Evolutionary conservation across 116 monocot genomes (phyloP).

Genomic region (Papilionanthe hybrid): DNA sequence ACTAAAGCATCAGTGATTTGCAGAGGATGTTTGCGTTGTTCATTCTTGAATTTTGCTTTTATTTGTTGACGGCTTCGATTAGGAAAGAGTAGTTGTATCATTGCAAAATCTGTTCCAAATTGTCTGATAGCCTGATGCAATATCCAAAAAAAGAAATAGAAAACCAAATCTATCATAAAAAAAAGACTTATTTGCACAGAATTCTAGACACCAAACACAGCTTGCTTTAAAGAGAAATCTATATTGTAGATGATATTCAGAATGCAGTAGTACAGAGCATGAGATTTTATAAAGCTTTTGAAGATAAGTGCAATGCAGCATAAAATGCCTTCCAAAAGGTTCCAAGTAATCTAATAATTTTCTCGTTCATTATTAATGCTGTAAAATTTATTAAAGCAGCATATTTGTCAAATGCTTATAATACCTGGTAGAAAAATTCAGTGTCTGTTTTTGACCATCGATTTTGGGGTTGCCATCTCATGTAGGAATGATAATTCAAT

Average conservation of each 20-base stretch:
- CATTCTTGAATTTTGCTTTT: conserved; percentile 74
- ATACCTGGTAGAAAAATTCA: conserved; percentile 69
- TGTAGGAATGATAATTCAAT: conserved; percentile 70
- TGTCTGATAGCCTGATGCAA: conserved; percentile 61
- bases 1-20: conserved; percentile 63
- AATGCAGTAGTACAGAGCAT: background rate
- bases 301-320: background rate
- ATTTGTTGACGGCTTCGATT: conserved; percentile 65
- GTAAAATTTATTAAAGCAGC: background rate
- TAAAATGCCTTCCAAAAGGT: background rate
- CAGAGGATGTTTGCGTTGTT: conserved; percentile 63
- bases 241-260: background rate
- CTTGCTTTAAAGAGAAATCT: background rate
- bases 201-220: no score
- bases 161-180: background rate
- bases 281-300: background rate
- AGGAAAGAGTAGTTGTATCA: conserved; percentile 77
- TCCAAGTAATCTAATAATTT: background rate
- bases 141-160: background rate
- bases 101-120: conserved; percentile 85
- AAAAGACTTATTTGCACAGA: background rate
- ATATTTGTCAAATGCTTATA: background rate
- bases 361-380: no score
- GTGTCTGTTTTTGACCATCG: conserved; percentile 79
- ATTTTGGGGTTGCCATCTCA: conserved; percentile 26